A percentile compares a stretch with the other conserved stretches of the same genome.
Evolutionary conservation across 2,329 filamentous ascomycete genomes (phyloP).

Genomic region (Lasiodiplodia sp.): DNA sequence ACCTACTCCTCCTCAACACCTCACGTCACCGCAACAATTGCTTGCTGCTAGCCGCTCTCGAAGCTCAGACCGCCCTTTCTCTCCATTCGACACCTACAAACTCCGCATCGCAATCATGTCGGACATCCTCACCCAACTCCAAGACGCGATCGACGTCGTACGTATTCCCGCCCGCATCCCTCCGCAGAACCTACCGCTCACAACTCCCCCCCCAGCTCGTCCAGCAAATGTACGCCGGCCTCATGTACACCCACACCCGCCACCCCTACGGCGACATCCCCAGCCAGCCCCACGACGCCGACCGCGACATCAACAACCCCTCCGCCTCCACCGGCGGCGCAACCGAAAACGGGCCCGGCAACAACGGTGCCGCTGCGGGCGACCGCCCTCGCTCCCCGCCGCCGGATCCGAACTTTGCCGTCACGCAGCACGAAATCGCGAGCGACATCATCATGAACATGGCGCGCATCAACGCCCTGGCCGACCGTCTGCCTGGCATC

Average conservation of each 20-base stretch:
- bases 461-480: conserved; percentile 81
- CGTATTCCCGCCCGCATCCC: conserved; percentile 29
- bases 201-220: conserved; percentile 26
- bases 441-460: conserved; percentile 80
- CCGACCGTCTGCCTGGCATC: conserved; percentile 77
- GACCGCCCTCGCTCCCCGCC: conserved; percentile 23
- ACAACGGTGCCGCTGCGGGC: conserved; percentile 1
- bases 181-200: neutral
- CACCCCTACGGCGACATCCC: conserved; percentile 52
- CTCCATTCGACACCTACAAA: neutral
- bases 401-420: conserved; percentile 24
- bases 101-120: conserved; percentile 59
- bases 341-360: conserved; percentile 31
- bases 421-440: conserved; percentile 68
- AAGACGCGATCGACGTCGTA: conserved; percentile 85
- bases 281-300: conserved; percentile 50
- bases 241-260: conserved; percentile 53
- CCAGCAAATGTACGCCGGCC: conserved; percentile 55
- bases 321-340: conserved; percentile 31
- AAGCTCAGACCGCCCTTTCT: no score
- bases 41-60: neutral
- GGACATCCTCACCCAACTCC: conserved; percentile 81
- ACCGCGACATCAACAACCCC: conserved; percentile 36
- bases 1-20: neutral
- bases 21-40: neutral